Conservation (phyloP, 1,284 basidiomycete genomes). For the Pseudozyma tsukubaensis region DNA sequence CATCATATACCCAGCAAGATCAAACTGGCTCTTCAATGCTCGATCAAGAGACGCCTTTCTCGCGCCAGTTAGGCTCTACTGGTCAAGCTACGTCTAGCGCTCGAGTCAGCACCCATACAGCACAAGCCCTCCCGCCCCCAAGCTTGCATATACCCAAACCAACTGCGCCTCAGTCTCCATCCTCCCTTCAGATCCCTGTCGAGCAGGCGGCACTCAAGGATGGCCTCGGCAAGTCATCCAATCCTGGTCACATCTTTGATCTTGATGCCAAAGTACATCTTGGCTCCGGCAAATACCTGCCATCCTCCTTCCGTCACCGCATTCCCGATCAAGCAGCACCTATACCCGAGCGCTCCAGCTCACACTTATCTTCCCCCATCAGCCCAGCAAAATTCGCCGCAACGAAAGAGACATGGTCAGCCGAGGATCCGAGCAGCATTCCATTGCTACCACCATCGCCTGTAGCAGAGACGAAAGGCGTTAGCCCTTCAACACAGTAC, state of each 20-base stretch:
- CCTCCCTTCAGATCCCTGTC: background rate
- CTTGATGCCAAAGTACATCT: slow-evolving; percentile 41
- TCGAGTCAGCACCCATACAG: too few relatives aligned
- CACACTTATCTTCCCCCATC: slow-evolving; percentile 10
- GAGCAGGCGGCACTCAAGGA: slow-evolving; percentile 4
- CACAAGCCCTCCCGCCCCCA: background rate
- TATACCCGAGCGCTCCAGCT: slow-evolving; percentile 41
- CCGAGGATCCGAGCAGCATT: slow-evolving; percentile 34
- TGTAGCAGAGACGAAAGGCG: background rate
- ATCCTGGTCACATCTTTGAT: slow-evolving; percentile 34
- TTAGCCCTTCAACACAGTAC: slow-evolving; percentile 8
- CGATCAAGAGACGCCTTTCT: too few relatives aligned
- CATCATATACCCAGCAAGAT: slow-evolving; percentile 14
- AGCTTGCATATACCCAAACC: slow-evolving; percentile 3
- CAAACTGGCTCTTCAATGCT: background rate
- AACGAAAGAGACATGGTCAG: slow-evolving; percentile 13
- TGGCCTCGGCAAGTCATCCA: slow-evolving; percentile 15
- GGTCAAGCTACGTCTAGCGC: too few relatives aligned
- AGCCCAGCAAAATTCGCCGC: background rate
- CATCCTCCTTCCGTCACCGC: slow-evolving; percentile 27
- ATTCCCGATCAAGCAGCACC: slow-evolving; percentile 15
- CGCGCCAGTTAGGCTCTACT: too few relatives aligned
- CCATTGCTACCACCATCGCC: slow-evolving; percentile 22
- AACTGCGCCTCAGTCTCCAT: background rate
- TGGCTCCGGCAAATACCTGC: slow-evolving; percentile 24